Conservation (phyloP, 306 rosid species). For the Rubus parviflorus region DNA sequence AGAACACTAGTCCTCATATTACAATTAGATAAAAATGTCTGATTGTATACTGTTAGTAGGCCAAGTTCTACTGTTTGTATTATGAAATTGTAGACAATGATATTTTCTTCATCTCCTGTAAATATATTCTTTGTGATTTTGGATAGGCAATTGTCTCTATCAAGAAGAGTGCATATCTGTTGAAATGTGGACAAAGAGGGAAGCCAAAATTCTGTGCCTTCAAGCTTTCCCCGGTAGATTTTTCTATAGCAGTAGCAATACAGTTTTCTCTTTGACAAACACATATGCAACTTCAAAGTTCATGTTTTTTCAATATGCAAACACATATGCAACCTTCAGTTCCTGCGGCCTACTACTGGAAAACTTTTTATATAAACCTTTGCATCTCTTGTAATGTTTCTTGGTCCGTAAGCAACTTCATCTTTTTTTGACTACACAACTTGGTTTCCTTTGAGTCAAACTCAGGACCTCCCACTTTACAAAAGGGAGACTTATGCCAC, state of each 20-base stretch:
- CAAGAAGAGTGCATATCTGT: constrained; percentile 79
- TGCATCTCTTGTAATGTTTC: not conserved
- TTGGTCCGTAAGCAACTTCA: not conserved
- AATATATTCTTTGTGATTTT: constrained; percentile 22
- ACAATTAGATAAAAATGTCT: not conserved
- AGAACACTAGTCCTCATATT: not conserved
- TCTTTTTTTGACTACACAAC: no score
- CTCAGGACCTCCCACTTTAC: no score
- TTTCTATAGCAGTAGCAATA: not conserved
- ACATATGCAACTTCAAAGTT: not conserved
- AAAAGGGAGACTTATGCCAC: no score
- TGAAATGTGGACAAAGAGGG: constrained; percentile 73
- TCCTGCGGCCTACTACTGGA: not conserved
- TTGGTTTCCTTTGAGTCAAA: no score
- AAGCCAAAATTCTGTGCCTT: constrained; percentile 29
- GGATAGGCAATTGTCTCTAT: constrained; percentile 78
- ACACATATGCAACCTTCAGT: not conserved
- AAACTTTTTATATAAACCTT: not conserved
- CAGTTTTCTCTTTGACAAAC: not conserved
- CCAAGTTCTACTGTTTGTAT: not conserved
- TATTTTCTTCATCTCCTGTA: constrained; percentile 17
- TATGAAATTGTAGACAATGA: not conserved
- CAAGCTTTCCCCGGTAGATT: constrained; percentile 24
- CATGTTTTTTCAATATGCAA: not conserved
- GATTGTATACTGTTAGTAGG: not conserved